phyloP scores from a whole-genome alignment of 2,329 filamentous ascomycete genomes.

The Calycina herbarum region DNA sequence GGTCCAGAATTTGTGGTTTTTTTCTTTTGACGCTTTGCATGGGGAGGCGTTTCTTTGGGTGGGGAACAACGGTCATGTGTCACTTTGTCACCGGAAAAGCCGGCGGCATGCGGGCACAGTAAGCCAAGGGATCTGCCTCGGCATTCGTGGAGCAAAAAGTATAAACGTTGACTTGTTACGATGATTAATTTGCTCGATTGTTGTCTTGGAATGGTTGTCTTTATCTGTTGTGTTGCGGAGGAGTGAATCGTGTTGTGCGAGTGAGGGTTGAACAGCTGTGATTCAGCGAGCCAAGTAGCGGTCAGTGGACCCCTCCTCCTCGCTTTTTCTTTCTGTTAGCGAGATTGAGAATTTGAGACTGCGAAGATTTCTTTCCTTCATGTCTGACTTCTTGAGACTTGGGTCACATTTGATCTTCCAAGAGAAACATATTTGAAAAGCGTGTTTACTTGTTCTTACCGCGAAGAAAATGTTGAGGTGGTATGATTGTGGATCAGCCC shows the following conservation, averaged over 20 bases:
- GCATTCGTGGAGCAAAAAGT: slow-evolving; percentile 1
- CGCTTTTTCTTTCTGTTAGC: neutral
- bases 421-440: neutral
- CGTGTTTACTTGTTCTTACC: neutral
- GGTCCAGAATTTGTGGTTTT: neutral
- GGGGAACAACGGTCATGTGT: neutral
- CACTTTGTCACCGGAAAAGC: neutral
- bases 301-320: neutral
- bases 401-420: neutral
- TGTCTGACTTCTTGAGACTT: neutral
- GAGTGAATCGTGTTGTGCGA: slow-evolving; percentile 2
- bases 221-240: neutral
- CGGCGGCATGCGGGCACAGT: neutral
- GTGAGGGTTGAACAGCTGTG: neutral
- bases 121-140: slow-evolving; percentile 4
- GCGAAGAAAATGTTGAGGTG: slow-evolving; percentile 5
- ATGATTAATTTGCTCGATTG: neutral
- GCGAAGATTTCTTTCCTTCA: neutral
- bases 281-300: neutral
- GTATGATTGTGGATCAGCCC: neutral
- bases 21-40: neutral
- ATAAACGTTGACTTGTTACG: neutral
- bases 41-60: neutral
- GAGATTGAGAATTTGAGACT: neutral
- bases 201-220: neutral